A percentile compares a stretch with the other conserved stretches of the same genome.
Conservation (phyloP, 23 red algal genomes). For the Gracilaria vermiculophylla region DNA sequence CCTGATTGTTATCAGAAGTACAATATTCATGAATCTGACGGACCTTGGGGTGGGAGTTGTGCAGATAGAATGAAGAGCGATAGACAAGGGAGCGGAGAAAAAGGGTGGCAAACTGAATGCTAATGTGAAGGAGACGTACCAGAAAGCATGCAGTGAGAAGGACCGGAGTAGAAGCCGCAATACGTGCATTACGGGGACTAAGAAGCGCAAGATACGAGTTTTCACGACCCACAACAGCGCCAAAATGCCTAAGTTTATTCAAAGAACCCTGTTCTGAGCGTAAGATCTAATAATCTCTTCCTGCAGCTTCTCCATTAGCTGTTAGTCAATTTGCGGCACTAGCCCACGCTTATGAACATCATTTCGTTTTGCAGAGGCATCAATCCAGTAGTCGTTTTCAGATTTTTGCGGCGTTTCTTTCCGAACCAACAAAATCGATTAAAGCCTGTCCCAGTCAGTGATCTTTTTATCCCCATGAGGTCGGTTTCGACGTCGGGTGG, state of each 20-base stretch:
- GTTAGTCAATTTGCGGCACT: constrained; percentile 31
- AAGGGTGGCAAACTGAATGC: too few relatives aligned
- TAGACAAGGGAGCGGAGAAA: too few relatives aligned
- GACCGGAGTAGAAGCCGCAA: too few relatives aligned
- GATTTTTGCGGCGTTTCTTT: constrained; percentile 27
- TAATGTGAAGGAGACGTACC: too few relatives aligned
- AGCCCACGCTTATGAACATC: background rate
- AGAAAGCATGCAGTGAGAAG: too few relatives aligned
- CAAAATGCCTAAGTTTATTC: constrained; percentile 49
- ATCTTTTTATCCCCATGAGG: background rate
- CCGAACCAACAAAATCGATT: constrained; percentile 63
- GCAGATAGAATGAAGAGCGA: too few relatives aligned
- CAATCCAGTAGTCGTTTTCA: constrained; percentile 79
- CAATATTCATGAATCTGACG: too few relatives aligned
- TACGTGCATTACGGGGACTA: too few relatives aligned
- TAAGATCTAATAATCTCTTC: constrained; percentile 75
- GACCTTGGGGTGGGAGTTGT: too few relatives aligned
- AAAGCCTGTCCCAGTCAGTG: constrained; percentile 67
- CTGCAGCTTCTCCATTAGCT: constrained; percentile 60
- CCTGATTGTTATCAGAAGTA: too few relatives aligned
- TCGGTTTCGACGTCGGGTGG: constrained; percentile 37
- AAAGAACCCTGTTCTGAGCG: constrained; percentile 82
- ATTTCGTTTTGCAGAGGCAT: background rate
- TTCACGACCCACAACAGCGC: constrained; percentile 51
- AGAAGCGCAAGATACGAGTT: too few relatives aligned